These are phyloP conservation scores for Amaranthus hypochondriacus DNA, from an alignment of 148 eudicot species.

Conservation along the genomic window DNA sequence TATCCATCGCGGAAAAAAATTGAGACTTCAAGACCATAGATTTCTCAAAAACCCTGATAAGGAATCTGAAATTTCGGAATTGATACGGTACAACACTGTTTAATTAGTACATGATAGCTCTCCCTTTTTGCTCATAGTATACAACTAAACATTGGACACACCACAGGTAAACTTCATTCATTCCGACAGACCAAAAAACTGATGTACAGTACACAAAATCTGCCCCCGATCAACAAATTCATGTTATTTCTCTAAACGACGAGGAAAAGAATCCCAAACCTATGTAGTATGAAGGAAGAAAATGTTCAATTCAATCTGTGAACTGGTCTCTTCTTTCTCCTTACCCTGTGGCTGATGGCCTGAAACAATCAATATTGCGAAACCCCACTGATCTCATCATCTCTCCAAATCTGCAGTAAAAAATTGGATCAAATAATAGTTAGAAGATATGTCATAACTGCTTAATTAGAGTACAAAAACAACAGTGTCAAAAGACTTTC, in stretches of 20 bases:
- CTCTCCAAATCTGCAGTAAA: slow-evolving; percentile 66
- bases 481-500: not conserved
- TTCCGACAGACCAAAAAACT: slow-evolving; percentile 21
- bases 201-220: slow-evolving; percentile 26
- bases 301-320: slow-evolving; percentile 16
- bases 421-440: slow-evolving; percentile 21
- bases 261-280: slow-evolving; percentile 23
- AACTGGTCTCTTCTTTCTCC: slow-evolving; percentile 16
- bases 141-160: slow-evolving; percentile 13
- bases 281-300: slow-evolving; percentile 12
- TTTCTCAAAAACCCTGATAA: not conserved
- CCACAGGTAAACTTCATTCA: slow-evolving; percentile 17
- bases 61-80: slow-evolving; percentile 9
- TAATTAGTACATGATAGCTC: slow-evolving; percentile 25
- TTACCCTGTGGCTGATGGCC: slow-evolving; percentile 48
- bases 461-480: not conserved
- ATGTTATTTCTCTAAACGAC: slow-evolving; percentile 15
- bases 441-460: not conserved
- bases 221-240: slow-evolving; percentile 29
- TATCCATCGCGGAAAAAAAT: not conserved
- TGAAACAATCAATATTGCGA: slow-evolving; percentile 86
- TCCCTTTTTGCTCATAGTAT: not conserved
- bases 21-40: not conserved
- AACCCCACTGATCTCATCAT: slow-evolving; percentile 71
- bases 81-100: slow-evolving; percentile 2